These are phyloP conservation scores for Hygrophila difformis DNA, from an alignment of 257 asterid species.

Conservation along the genomic window DNA sequence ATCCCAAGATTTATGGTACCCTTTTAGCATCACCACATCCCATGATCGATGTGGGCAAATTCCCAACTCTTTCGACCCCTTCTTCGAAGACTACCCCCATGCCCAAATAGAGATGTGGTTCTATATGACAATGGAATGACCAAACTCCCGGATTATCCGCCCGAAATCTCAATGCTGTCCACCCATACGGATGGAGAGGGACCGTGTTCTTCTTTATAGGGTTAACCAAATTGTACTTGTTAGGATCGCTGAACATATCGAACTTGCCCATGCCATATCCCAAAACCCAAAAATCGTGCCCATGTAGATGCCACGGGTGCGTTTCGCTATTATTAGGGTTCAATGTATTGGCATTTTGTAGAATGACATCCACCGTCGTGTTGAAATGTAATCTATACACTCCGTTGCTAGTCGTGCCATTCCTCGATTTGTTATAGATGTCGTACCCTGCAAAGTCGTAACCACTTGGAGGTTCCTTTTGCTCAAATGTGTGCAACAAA, in stretches of 20 bases:
- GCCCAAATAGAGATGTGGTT: conserved; percentile 53
- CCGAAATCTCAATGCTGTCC: conserved; percentile 54
- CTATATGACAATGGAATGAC: conserved; percentile 64
- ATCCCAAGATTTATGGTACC: conserved; percentile 20
- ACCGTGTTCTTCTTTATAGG: conserved; percentile 60
- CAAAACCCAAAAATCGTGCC: conserved; percentile 65
- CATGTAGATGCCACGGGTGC: conserved; percentile 75
- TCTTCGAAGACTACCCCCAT: conserved; percentile 61
- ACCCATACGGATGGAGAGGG: conserved; percentile 47
- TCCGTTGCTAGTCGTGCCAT: conserved; percentile 33
- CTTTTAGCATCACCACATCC: conserved; percentile 51
- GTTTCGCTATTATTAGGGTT: conserved; percentile 41
- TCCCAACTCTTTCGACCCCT: conserved; percentile 46
- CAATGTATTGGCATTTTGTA: conserved; percentile 54
- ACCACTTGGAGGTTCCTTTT: conserved; percentile 37
- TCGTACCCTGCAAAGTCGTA: conserved; percentile 34
- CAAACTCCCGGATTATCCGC: conserved; percentile 68
- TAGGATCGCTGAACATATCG: conserved; percentile 28
- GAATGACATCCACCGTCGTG: conserved; percentile 39
- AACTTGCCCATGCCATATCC: conserved; percentile 55
- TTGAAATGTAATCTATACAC: conserved; percentile 37
- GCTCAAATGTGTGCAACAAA: conserved; percentile 25
- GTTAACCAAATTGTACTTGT: conserved; percentile 38
- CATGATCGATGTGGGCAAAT: conserved; percentile 48
- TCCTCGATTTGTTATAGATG: conserved; percentile 17